Evolutionary conservation across 352 stramenopile species (phyloP).

Genomic region (Albugo laibachii): DNA sequence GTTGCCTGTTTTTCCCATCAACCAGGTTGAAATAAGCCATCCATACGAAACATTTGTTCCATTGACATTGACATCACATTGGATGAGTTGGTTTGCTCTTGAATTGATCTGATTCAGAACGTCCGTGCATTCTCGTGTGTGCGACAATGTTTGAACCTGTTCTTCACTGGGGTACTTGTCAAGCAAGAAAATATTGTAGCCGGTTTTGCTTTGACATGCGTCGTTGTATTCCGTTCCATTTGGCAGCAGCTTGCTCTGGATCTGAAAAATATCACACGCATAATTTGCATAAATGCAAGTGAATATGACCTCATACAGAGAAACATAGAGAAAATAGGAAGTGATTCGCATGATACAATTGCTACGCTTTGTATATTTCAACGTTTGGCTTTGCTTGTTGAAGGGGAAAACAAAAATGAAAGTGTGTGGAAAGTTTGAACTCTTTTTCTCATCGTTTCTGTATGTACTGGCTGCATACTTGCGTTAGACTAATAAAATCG

Average conservation of each 20-base stretch:
- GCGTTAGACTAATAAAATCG: too few species aligned
- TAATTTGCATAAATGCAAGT: too few species aligned
- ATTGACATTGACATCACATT: conserved; percentile 22
- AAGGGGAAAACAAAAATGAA: too few species aligned
- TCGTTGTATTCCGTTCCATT: conserved; percentile 22
- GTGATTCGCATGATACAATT: too few species aligned
- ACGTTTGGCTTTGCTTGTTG: too few species aligned
- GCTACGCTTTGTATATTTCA: too few species aligned
- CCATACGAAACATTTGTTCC: conserved; percentile 18
- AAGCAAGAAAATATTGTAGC: conserved; percentile 27
- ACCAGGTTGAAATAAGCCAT: conserved; percentile 20
- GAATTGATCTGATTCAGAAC: conserved; percentile 52
- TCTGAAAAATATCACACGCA: conserved; percentile 24
- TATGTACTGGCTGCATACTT: too few species aligned
- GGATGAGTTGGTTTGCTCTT: conserved; percentile 27
- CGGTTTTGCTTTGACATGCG: conserved; percentile 11
- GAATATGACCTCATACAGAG: too few species aligned
- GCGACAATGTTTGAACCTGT: conserved; percentile 20
- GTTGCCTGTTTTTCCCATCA: conserved; percentile 27
- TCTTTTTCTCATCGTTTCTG: too few species aligned
- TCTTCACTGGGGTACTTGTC: conserved; percentile 17
- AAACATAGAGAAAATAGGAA: too few species aligned
- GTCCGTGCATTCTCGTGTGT: conserved; percentile 31
- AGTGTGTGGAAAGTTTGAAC: too few species aligned
- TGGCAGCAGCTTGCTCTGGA: conserved; percentile 21